phyloP scores from a whole-genome alignment of 768 basidiomycete species.

The Tephrocybe sp. region DNA sequence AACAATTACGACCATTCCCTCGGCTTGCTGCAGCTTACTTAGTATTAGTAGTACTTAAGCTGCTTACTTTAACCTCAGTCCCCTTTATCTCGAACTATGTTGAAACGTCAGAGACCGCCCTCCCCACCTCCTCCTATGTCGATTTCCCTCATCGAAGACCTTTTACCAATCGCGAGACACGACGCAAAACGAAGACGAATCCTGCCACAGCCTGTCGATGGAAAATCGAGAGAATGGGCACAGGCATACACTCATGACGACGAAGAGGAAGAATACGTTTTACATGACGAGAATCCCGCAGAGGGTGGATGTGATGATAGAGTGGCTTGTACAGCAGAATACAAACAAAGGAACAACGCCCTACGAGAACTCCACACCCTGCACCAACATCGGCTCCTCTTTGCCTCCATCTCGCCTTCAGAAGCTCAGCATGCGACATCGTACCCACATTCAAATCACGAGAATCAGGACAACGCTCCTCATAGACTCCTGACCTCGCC shows the following conservation, averaged over 20 bases:
- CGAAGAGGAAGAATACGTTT: conserved; percentile 26
- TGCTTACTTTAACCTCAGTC: background rate
- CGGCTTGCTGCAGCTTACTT: conserved; percentile 4
- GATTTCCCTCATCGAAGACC: conserved; percentile 24
- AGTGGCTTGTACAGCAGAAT: conserved; percentile 31
- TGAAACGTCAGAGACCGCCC: conserved; percentile 49
- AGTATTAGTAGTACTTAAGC: background rate
- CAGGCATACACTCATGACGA: conserved; percentile 24
- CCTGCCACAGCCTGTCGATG: conserved; percentile 51
- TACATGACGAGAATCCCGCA: conserved; percentile 15
- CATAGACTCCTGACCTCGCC: conserved; percentile 1
- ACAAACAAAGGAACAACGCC: conserved; percentile 60
- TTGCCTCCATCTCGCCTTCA: conserved; percentile 19
- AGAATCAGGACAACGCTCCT: background rate
- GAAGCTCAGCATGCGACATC: background rate
- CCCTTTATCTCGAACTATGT: conserved; percentile 29
- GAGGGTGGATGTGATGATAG: conserved; percentile 24
- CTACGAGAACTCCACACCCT: conserved; percentile 71
- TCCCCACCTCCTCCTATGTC: conserved; percentile 39
- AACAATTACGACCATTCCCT: background rate
- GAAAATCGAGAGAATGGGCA: conserved; percentile 46
- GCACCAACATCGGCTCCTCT: conserved; percentile 60
- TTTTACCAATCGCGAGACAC: conserved; percentile 24
- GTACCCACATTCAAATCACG: background rate
- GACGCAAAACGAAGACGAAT: conserved; percentile 53